A percentile compares a stretch with the other conserved stretches of the same genome.
phyloP scores from a whole-genome alignment of 148 eudicot genomes.

The Vaccinium darrowii region DNA sequence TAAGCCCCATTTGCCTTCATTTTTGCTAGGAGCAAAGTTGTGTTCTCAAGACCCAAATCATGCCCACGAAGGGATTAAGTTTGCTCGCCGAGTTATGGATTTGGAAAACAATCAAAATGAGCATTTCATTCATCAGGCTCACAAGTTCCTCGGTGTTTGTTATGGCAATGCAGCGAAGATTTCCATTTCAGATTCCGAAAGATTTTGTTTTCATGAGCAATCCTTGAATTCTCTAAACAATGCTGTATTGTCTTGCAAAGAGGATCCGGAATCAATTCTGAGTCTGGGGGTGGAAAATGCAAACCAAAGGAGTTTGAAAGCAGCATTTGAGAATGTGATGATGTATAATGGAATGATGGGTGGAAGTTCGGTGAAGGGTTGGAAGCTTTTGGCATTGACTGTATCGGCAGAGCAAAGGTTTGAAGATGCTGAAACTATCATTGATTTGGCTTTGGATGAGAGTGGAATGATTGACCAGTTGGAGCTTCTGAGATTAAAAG shows the following conservation, averaged over 20 bases:
- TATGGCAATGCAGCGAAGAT: conserved; percentile 73
- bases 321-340: conserved; percentile 60
- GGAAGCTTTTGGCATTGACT: conserved; percentile 68
- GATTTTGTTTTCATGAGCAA: conserved; percentile 48
- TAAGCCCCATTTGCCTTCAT: conserved; percentile 56
- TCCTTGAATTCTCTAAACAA: conserved; percentile 45
- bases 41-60: conserved; percentile 53
- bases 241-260: conserved; percentile 35
- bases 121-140: conserved; percentile 62
- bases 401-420: conserved; percentile 74
- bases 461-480: conserved; percentile 53
- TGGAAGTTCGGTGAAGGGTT: conserved; percentile 59
- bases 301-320: conserved; percentile 60
- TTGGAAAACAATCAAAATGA: conserved; percentile 37
- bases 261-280: conserved; percentile 60
- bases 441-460: conserved; percentile 83
- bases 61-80: conserved; percentile 66
- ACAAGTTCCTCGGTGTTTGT: conserved; percentile 72
- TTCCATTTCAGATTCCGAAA: conserved; percentile 50
- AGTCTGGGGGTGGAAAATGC: conserved; percentile 73
- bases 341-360: conserved; percentile 54
- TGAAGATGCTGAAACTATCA: conserved; percentile 76
- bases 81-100: conserved; percentile 49
- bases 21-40: conserved; percentile 78
- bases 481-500: conserved; percentile 68